A percentile compares a stretch with the other conserved stretches of the same genome.
These are phyloP conservation scores for Sporothrix inflata DNA, from an alignment of 2,329 filamentous ascomycete genomes.

Conservation along the genomic window DNA sequence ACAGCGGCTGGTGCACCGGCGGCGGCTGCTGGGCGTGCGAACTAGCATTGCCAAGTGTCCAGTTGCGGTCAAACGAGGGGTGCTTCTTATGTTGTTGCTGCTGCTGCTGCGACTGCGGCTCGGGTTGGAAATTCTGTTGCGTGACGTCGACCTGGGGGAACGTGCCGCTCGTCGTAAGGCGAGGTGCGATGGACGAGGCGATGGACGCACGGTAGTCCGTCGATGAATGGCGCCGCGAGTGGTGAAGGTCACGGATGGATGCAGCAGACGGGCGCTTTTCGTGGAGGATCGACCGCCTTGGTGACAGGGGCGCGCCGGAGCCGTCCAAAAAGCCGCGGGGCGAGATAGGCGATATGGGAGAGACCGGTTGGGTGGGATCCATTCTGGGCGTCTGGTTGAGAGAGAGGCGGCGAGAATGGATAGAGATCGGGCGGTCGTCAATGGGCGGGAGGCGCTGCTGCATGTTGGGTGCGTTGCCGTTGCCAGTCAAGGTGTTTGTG, in stretches of 20 bases:
- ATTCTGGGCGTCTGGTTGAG: conserved; percentile 54
- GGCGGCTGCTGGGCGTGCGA: conserved; percentile 37
- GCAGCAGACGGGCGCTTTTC: conserved; percentile 74
- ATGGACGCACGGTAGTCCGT: conserved; percentile 66
- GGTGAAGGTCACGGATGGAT: conserved; percentile 78
- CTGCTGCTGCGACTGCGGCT: conserved; percentile 4
- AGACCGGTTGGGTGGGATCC: conserved; percentile 47
- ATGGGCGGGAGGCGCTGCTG: conserved; percentile 47
- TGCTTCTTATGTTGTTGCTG: conserved; percentile 58
- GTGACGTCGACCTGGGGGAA: conserved; percentile 46
- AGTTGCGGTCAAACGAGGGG: conserved; percentile 71
- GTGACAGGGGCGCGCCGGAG: conserved; percentile 37
- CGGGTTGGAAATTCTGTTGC: conserved; percentile 17
- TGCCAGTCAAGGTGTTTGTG: conserved; percentile 60
- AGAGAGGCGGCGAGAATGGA: conserved; percentile 54
- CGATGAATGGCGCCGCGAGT: conserved; percentile 85
- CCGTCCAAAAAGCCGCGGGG: conserved; percentile 41
- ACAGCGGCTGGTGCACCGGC: conserved; percentile 16
- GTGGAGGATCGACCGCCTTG: conserved; percentile 48
- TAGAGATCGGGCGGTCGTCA: conserved; percentile 51
- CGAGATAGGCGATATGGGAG: conserved; percentile 43
- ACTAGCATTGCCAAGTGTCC: conserved; percentile 63
- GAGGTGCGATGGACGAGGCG: conserved; percentile 45
- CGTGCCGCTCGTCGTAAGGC: conserved; percentile 48
- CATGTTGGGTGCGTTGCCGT: conserved; percentile 54